Base-by-base conservation (phyloP, 208 protist species). In the Phytomonas serpens region DNA sequence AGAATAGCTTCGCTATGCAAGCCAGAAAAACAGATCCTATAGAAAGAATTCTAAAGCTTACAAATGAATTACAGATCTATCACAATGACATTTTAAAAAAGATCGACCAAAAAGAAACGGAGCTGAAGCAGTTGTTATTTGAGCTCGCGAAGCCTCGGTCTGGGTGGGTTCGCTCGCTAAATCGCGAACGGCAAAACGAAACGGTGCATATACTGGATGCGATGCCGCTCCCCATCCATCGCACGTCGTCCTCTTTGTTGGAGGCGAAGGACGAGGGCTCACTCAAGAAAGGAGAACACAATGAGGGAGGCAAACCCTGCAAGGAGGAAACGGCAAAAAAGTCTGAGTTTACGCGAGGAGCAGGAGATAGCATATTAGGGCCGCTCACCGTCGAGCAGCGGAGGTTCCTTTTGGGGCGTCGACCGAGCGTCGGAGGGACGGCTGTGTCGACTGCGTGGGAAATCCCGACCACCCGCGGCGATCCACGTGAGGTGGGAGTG, bases 101-200 rank as follows among this genome's bases (percentile, higher is more conserved):
- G 11, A 83, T 86, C n/a, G 52, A 73, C 14, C 68, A 51, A 31
- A 81, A 74, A 42, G 71, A 75, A 19, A 34, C 33, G 0, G 78
- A 83, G 64, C 57, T 83, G 5, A 16, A 64, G 34, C 40, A 64
- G 14, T 38, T 75, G 27, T 75, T 47, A 19, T 47, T 3, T 11
- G 40, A 47, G 14, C 40, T 47, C 14, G 40, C 40, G 13, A 47
- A 47, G 40, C 40, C 40, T 47, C 40, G 34, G 4, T 7, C 34
- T 36, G 40, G 13, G 40, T 47, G 40, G 40, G 14, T 16, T 47
- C 40, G 7, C 16, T 47, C 14, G 16, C 40, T 19, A 3, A 47
- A 47, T 47, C 7, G 40, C 4, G 40, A 1, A 19, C 40, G 2
- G 16, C 2, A 2, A 11, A 47, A 10, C 16, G 14, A 47, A 47